Base-by-base conservation (phyloP, 2,329 filamentous ascomycete species). In the Stylonectria norvegica region DNA sequence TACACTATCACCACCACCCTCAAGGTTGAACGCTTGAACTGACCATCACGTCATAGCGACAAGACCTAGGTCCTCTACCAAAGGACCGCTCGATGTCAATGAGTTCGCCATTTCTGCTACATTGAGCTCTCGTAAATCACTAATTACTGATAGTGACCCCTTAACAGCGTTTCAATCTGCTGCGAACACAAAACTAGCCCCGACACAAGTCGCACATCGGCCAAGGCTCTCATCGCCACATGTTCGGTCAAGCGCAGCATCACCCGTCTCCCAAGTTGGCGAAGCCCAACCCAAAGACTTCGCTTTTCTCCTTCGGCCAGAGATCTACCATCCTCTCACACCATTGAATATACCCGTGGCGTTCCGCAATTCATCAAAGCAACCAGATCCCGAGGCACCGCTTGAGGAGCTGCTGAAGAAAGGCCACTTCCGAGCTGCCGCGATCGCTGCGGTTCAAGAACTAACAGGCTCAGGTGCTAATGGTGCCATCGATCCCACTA, bases 261-360 rank as follows among this genome's bases (percentile, higher is more conserved):
- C 61, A 3, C 58, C 61, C 9, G 49, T 54, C 16, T 47, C 59
- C 8, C 57, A 57, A 36, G 36, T 65, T 12, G 61, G 59, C 11
- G 61, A 66, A 29, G 34, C 44, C 2, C 53, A 53, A 3, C 52
- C 58, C 32, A 85, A 86, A 56, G 85, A 95, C 67, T 86, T 95
- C 52, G 80, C 83, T 14, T 91, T 85, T 61, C 80, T 96, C 32
- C 77, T 93, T 9, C 79, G 83, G 15, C 83, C 87, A 3, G 80
- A 88, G 49, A 84, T 90, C 40, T 96, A 91, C 69, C 90, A 95
- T 59, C 81, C 85, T 2, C 72, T 96, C 17, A 82, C 85, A 1
- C 76, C 76, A 12, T 73, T 80, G 31, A 72, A 75, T 47, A 64
- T 82, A 10, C 79, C 81, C 0, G 57, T 70, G 0, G 67, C 88